Evolutionary conservation across 2,329 filamentous ascomycete species (phyloP).

Genomic region (Gnomoniopsis sp.): DNA sequence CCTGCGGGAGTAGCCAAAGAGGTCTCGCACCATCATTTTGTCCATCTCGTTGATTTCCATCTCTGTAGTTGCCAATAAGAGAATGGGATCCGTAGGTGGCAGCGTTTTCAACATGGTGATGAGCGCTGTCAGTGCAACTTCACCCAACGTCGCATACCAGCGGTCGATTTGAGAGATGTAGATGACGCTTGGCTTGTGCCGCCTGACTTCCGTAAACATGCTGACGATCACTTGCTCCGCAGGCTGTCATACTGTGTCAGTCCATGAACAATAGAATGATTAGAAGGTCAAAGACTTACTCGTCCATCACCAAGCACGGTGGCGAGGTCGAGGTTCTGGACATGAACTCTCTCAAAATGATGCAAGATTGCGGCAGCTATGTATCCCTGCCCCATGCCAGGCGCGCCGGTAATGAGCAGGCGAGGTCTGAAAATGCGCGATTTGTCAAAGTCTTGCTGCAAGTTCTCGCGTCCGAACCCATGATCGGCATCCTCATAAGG

Average conservation of each 20-base stretch:
- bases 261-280: neutral
- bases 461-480: slow-evolving; percentile 79
- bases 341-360: slow-evolving; percentile 88
- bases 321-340: slow-evolving; percentile 90
- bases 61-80: slow-evolving; percentile 84
- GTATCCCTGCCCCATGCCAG: slow-evolving; percentile 93
- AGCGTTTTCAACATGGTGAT: slow-evolving; percentile 76
- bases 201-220: slow-evolving; percentile 86
- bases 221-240: slow-evolving; percentile 87
- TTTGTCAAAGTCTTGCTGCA: slow-evolving; percentile 76
- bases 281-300: slow-evolving; percentile 40
- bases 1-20: slow-evolving; percentile 82
- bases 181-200: slow-evolving; percentile 93
- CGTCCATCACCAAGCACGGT: slow-evolving; percentile 82
- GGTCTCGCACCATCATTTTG: slow-evolving; percentile 62
- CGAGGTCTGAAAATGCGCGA: slow-evolving; percentile 86
- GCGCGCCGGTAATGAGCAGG: slow-evolving; percentile 74
- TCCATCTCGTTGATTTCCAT: slow-evolving; percentile 60
- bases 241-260: slow-evolving; percentile 43
- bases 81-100: slow-evolving; percentile 83
- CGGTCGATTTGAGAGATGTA: slow-evolving; percentile 87
- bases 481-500: slow-evolving; percentile 77
- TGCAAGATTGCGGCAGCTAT: slow-evolving; percentile 81
- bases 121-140: slow-evolving; percentile 76
- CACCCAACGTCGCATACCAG: slow-evolving; percentile 69